Evolutionary conservation across 2,329 filamentous ascomycete genomes (phyloP), one percentile per base, ranked within the genome.

Genomic region (Alternaria rosae): DNA sequence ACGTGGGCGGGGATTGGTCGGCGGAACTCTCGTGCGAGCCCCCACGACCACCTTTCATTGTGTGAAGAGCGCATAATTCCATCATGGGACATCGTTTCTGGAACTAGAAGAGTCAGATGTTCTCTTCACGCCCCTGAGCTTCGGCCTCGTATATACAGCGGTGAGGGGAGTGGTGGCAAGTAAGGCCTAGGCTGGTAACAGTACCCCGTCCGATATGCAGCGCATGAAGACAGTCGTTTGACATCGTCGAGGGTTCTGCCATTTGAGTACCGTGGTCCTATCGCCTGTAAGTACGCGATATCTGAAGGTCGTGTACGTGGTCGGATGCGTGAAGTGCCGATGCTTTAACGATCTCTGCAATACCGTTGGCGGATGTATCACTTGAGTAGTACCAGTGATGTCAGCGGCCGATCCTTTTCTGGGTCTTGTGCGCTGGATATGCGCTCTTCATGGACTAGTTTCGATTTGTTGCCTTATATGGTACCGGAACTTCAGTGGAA

Each of bases 381-480:
- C 12, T 42, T 17, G 21, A 61, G 28, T 45, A 25, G 28, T 30
- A 43, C 61, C 7, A 42, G 35, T 52, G 35, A 59, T 59, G 44
- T 60, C 52, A 58, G 55, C 26, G 44, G 43, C 21, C 3, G 38
- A 12, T 10, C 28, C 54, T 28, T 11, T 6, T 26, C 21, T 17
- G 30, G 26, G 12, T 43, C 5, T 51, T 21, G 32, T 54, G 53
- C 20, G 23, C 25, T 28, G 21, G 47, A 38, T 62, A 52, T 57
- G 53, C 48, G 43, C 30, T 50, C 21, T 12, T 55, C n/a, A 56
- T 59, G 68, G 69, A 57, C 60, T 67, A 61, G 60, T 9, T 52
- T 54, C 42, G 50, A 44, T 45, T 52, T 26, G 47, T 59, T 64
- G 59, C 52, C 52, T 42, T 50, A 11, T 51, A 17, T 32, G 12